Base-by-base conservation (phyloP, 164 flowering plant genomes). In the Kingdonia uniflora region DNA sequence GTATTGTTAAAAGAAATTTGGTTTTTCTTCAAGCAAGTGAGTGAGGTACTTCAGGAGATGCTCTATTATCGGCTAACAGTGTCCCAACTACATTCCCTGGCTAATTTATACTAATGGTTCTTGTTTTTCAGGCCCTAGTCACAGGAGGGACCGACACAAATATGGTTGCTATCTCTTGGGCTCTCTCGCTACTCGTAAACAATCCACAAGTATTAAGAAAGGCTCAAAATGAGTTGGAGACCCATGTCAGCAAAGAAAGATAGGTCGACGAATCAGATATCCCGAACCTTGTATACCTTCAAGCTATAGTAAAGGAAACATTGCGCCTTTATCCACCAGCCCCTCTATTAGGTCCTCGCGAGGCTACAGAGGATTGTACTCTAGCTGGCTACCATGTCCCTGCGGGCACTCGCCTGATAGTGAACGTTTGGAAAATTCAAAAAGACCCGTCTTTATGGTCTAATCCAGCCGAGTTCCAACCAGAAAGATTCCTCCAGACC, bases 111-210 rank as follows among this genome's bases (percentile, higher is more conserved):
- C 2, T 2, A n/a, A 7, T 38, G 10, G 6, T 20, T 41, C 20
- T 40, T 42, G 20, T 10, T 24, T 13, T 49, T 26, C 57, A 65
- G 69, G 19, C 20, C 0, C 5, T 67, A 1, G 26, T 67, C 42
- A 1, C 23, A 0, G 67, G 53, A 5, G 66, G 64, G 11, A 51
- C 39, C 0, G 63, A 69, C 40, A 58, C 68, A 19, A 66, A 66
- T 1, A 10, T 67, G 7, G 55, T 38, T 0, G 48, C 57, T 4
- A 47, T 69, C 2, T 67, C 53, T 11, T 69, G 75, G 77, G 22
- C 51, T n/a, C n/a, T n/a, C n/a, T n/a, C n/a, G n/a, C n/a, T n/a
- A n/a, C n/a, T n/a, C n/a, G n/a, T n/a, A n/a, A n/a, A n/a, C n/a
- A n/a, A n/a, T n/a, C n/a, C n/a, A n/a, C n/a, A n/a, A n/a, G n/a